These are phyloP conservation scores for Avena insularis DNA, from an alignment of 176 grass and related monocot genomes.

Conservation along the genomic window DNA sequence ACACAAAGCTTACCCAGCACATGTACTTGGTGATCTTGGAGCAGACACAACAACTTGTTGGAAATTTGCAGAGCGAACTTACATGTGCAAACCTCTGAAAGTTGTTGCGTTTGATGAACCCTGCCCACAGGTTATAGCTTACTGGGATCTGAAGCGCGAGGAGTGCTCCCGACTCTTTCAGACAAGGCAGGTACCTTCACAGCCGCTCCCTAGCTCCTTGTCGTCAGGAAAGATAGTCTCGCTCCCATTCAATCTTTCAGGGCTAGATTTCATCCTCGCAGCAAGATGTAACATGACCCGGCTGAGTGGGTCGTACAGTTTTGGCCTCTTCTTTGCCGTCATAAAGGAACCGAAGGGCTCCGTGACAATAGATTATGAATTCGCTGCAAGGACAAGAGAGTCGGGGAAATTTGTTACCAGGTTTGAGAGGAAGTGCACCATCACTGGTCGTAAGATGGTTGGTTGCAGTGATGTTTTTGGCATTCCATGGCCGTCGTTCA, in stretches of 20 bases:
- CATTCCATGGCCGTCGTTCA: slow-evolving; percentile 75
- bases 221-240: slow-evolving; percentile 70
- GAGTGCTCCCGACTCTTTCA: slow-evolving; percentile 62
- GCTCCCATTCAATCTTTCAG: slow-evolving; percentile 64
- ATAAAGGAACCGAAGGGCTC: too few relatives aligned
- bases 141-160: slow-evolving; percentile 82
- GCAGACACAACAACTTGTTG: slow-evolving; percentile 24
- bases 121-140: slow-evolving; percentile 76
- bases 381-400: slow-evolving; percentile 65
- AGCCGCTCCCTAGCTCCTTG: slow-evolving; percentile 6
- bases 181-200: too few relatives aligned
- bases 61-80: slow-evolving; percentile 65
- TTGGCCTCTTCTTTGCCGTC: neutral
- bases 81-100: slow-evolving; percentile 81
- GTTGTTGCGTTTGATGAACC: slow-evolving; percentile 77
- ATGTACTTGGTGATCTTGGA: too few relatives aligned
- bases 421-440: slow-evolving; percentile 75
- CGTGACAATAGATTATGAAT: slow-evolving; percentile 72
- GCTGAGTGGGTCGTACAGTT: neutral
- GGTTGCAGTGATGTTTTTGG: slow-evolving; percentile 83
- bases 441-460: slow-evolving; percentile 64
- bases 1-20: too few relatives aligned
- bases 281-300: slow-evolving; percentile 8
- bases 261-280: slow-evolving; percentile 70
- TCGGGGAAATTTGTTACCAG: slow-evolving; percentile 80